Base-by-base conservation (phyloP, 1,284 basidiomycete species). In the Papiliotrema terrestris region DNA sequence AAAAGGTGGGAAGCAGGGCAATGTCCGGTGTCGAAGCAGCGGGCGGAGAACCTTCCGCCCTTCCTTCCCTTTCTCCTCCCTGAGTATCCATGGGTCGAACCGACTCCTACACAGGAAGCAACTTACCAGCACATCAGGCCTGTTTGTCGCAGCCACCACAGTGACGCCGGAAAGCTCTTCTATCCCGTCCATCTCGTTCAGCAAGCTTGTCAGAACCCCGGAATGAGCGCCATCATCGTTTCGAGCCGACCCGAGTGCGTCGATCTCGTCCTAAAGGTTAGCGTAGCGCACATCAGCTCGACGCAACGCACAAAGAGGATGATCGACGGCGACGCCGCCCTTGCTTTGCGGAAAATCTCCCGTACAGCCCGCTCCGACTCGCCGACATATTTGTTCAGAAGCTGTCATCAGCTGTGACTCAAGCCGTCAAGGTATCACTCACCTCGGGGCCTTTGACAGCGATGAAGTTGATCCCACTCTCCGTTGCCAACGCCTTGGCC, bases 171-270 rank as follows among this genome's bases (percentile, higher is more conserved):
- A 81, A 20, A 97, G 80, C 74, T 92, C 89, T 75, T 98, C 91
- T 2, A 98, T 89, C 14, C 96, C 96, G 72, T 98, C 96, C 91
- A 98, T 98, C 76, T 98, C 96, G 70, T 94, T 98, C 51, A 99
- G 77, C 20, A 99, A 80, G 56, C 86, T 95, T 0, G 93, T 96
- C 19, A 99, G 82, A 14, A 98, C 91, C 8, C 95, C 91, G n/a
- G 74, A 74, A 62, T 92, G 86, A 0, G 86, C 82, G 41, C 4
- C 78, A 45, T 86, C 85, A 2, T 84, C 82, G 15, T 71, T 69
- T 35, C 96, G 83, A 0, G 89, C 86, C 0, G 85, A 84, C 0
- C 90, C 93, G 1, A 99, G 82, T 0, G 94, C 93, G 69, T 99
- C 96, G 49, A 99, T 91, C 76, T 98, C 96, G 71, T 99, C 96